Base-by-base conservation (phyloP, 2,329 filamentous ascomycete genomes). In the Paracoccidioides lutzii region DNA sequence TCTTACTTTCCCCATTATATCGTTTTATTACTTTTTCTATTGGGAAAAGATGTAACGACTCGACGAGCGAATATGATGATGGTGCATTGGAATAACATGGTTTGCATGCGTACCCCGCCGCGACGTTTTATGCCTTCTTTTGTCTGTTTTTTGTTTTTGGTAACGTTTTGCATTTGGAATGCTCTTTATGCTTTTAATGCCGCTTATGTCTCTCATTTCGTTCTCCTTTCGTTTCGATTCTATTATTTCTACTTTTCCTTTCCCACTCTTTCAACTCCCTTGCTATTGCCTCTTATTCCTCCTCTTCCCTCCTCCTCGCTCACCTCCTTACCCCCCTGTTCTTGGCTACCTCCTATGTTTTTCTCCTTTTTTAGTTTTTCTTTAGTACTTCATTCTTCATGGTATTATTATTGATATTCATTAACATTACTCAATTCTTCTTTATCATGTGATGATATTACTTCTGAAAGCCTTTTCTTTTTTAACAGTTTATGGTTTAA, bases 401-500 rank as follows among this genome's bases (percentile, higher is more conserved):
- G 45, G 45, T 49, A 49, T 49, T 49, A 49, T 4, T 49, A 33
- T 37, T 22, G 14, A 7, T 49, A 49, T 37, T 49, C 28, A 37
- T 49, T 22, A 3, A 9, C n/a, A 46, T 46, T 49, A 35, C 32
- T 37, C 5, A 8, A 37, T 49, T 22, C 5, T 8, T 5, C 44
- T 10, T 15, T 15, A n/a, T 49, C 30, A 4, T 49, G 14, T 37
- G 12, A 15, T 22, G 10, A 22, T 32, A 33, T 46, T 3, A 2
- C 8, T 42, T 42, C 12, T 42, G 12, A 37, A 37, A 44, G 3
- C 30, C 4, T 12, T 5, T 30, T 45, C 28, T 46, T 46, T 46
- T 63, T 64, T 43, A 64, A 63, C 63, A 64, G 62, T 67, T 58
- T 57, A 58, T 56, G 56, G 55, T 57, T 58, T 54, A 52, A 35